Conservation (phyloP, 306 rosid genomes). For the Nissolia schottii region DNA sequence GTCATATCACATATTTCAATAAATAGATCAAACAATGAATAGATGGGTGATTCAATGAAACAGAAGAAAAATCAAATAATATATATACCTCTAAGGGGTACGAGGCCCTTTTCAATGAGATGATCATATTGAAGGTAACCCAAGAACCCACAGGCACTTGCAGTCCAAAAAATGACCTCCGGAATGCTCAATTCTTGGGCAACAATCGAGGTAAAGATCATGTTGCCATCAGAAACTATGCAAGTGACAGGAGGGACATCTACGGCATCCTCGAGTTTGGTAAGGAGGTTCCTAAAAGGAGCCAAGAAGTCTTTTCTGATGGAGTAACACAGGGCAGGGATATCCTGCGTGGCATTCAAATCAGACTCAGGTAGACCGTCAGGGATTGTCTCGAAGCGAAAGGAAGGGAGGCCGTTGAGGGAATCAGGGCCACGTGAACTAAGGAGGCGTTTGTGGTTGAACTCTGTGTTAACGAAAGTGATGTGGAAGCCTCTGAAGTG, state of each 20-base stretch:
- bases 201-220: conserved; percentile 3
- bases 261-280: background rate
- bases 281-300: background rate
- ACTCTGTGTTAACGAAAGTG: conserved; percentile 10
- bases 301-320: background rate
- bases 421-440: background rate
- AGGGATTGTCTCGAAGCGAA: conserved; percentile 8
- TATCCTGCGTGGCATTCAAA: conserved; percentile 3
- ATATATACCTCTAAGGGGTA: background rate
- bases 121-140: background rate
- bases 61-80: background rate
- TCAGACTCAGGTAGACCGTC: conserved; percentile 5
- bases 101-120: background rate
- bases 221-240: background rate
- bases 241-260: background rate
- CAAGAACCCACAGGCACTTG: background rate
- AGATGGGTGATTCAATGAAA: no score
- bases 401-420: background rate
- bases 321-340: background rate
- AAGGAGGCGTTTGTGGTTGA: conserved; percentile 2
- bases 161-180: background rate
- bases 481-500: background rate
- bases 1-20: no score
- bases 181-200: background rate
- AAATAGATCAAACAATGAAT: no score